Evolutionary conservation across 257 asterid genomes (phyloP), one percentile per base, ranked within the genome.

Genomic region (Nicotiana benthamiana): DNA sequence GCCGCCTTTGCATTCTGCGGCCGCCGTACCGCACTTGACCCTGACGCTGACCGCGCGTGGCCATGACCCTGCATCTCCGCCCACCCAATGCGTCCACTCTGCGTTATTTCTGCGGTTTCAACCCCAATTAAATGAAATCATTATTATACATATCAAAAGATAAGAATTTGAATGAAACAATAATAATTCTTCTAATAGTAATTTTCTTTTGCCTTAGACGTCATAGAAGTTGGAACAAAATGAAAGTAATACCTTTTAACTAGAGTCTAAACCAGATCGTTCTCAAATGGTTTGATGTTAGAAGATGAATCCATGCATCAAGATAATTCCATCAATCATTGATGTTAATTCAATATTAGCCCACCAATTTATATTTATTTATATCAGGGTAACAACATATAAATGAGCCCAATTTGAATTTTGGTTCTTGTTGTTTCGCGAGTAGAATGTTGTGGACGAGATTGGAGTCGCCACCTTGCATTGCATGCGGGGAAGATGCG

Each of bases 1-100:
- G 99, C 99, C 72, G 92, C 98, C 88, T 92, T 94, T 18, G 97
- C 85, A 79, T 88, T 87, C 76, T 88, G 96, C 9, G 97, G 93
- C 63, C 86, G 90, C 86, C 84, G 89, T 85, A 61, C 61, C 0
- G 88, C 70, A 81, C 81, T 68, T 74, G 90, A 82, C 9, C 90
- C 32, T 7, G 90, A 82, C 9, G 90, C 32, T 7, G 97, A 86
- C 53, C 94, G 87, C 4, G 93, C 36, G 43, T 72, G 61, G 8
- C 78, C 78, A 0, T 72, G 78, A 3, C 78, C 78, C 1, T 65
- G 48, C 74, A 62, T 62, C 40, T 51, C 18, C 56, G 56, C 56
- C 56, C 18, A 51, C 48, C 56, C 17, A 13, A 51, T 51, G 56
- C 17, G 6, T 51, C 56, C 18, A 40, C 48, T 9, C 48, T 40